Percentiles rank a stretch among this genome's conserved stretches.
Conservation (phyloP, 192 early-diverging fungal genomes). For the Coemansia sp. region DNA sequence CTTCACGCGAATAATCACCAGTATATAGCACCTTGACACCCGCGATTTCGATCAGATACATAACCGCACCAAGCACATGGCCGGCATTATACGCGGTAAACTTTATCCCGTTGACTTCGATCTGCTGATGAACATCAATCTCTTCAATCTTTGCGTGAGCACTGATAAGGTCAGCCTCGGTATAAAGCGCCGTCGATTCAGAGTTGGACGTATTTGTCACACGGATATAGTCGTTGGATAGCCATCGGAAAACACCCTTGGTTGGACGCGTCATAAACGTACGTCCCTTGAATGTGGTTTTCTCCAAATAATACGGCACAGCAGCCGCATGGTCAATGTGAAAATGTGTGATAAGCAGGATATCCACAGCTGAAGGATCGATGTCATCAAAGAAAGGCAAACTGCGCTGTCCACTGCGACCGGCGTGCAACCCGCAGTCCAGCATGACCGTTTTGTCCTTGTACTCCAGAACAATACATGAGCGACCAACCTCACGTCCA, state of each 20-base stretch:
- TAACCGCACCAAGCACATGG: constrained; percentile 96
- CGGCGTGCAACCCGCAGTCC: constrained; percentile 96
- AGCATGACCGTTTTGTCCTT: constrained; percentile 96
- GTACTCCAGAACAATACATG: constrained; percentile 88
- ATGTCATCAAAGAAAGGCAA: constrained; percentile 95
- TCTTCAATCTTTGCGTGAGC: constrained; percentile 89
- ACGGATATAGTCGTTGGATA: constrained; percentile 91
- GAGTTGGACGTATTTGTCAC: constrained; percentile 57
- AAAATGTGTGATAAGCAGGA: constrained; percentile 92
- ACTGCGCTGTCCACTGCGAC: constrained; percentile 81
- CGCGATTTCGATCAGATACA: constrained; percentile 92
- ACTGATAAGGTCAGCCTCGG: constrained; percentile 78
- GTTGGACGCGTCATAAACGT: constrained; percentile 99
- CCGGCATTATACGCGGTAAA: constrained; percentile 98
- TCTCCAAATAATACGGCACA: constrained; percentile 95
- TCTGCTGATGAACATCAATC: constrained; percentile 93
- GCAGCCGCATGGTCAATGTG: constrained; percentile 97
- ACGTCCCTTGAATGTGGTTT: constrained; percentile 93
- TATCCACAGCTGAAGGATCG: constrained; percentile 82
- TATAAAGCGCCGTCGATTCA: constrained; percentile 81
- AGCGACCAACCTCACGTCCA: constrained; percentile 96
- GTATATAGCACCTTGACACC: constrained; percentile 93
- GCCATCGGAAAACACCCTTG: constrained; percentile 96
- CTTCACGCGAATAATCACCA: constrained; percentile 98
- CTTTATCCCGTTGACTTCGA: constrained; percentile 91